phyloP scores from a whole-genome alignment of 1,139 yeast genomes.

The Geotrichum fermentans region DNA sequence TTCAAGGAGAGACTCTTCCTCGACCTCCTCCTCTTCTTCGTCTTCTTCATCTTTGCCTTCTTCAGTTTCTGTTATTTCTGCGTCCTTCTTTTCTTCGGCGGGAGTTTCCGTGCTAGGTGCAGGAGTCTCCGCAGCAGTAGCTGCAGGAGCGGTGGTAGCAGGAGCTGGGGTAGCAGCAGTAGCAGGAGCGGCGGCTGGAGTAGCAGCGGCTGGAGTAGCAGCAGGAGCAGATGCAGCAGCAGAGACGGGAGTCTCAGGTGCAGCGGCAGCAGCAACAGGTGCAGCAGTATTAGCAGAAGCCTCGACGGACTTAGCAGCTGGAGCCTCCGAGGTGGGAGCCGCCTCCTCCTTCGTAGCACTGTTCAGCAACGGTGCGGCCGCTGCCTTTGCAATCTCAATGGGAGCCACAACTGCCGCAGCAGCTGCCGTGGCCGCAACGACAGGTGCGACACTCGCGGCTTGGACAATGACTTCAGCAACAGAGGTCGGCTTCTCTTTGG shows the following conservation, averaged over 20 bases:
- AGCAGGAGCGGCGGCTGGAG: not conserved
- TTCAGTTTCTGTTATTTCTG: not conserved
- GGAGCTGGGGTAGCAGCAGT: conserved; percentile 7
- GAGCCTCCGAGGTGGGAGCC: not conserved
- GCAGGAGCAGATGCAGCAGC: conserved; percentile 6
- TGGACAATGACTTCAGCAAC: not conserved
- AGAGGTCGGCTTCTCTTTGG: not conserved
- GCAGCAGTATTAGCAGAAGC: conserved; percentile 2
- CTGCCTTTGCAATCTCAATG: not conserved
- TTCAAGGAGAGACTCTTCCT: conserved; percentile 11
- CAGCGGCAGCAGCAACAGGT: conserved; percentile 6
- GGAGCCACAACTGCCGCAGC: conserved; percentile 7
- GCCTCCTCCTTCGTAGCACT: not conserved
- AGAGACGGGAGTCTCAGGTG: conserved; percentile 1
- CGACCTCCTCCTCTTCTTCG: not conserved
- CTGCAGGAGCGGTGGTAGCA: not conserved
- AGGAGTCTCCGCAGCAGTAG: conserved; percentile 31
- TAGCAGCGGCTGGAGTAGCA: conserved; percentile 2
- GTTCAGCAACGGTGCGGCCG: not conserved
- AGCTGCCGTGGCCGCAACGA: conserved; percentile 1
- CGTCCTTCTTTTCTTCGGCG: conserved; percentile 2
- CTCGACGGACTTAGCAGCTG: not conserved
- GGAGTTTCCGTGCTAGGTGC: conserved; percentile 44
- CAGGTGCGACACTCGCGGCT: not conserved
- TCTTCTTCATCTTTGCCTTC: conserved; percentile 1